Percentiles rank a stretch among this genome's conserved stretches.
These are phyloP conservation scores for Nissolia schottii DNA, from an alignment of 306 rosid genomes.

Conservation along the genomic window DNA sequence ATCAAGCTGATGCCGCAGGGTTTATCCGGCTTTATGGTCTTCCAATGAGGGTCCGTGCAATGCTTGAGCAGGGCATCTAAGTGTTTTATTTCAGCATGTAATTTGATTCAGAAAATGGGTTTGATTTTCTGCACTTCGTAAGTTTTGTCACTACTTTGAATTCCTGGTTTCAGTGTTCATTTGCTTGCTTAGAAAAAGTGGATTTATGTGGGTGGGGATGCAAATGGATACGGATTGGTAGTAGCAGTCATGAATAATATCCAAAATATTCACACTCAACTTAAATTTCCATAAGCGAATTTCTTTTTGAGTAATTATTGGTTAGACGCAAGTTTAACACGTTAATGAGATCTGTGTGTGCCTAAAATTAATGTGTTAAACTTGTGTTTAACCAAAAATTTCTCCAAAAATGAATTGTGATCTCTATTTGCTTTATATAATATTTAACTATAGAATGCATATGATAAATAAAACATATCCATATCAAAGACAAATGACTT, in stretches of 20 bases:
- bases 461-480: too few relatives aligned
- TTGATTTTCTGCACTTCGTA: neutral
- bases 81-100: neutral
- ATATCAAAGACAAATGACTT: conserved; percentile 19
- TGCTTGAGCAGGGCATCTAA: conserved; percentile 63
- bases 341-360: too few relatives aligned
- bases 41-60: conserved; percentile 79
- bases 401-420: too few relatives aligned
- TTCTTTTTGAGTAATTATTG: too few relatives aligned
- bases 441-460: too few relatives aligned
- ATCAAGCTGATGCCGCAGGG: conserved; percentile 96
- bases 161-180: neutral
- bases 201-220: conserved; percentile 31
- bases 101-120: conserved; percentile 4
- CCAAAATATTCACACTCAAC: neutral
- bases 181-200: neutral
- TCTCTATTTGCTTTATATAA: too few relatives aligned
- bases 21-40: conserved; percentile 92
- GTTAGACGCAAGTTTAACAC: too few relatives aligned
- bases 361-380: too few relatives aligned
- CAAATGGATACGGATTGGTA: neutral
- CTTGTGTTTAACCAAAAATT: too few relatives aligned
- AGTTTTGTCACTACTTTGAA: neutral
- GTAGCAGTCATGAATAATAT: conserved; percentile 6
- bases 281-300: neutral